Evolutionary conservation across 768 basidiomycete genomes (phyloP).

Genomic region (Nidularia sp.): DNA sequence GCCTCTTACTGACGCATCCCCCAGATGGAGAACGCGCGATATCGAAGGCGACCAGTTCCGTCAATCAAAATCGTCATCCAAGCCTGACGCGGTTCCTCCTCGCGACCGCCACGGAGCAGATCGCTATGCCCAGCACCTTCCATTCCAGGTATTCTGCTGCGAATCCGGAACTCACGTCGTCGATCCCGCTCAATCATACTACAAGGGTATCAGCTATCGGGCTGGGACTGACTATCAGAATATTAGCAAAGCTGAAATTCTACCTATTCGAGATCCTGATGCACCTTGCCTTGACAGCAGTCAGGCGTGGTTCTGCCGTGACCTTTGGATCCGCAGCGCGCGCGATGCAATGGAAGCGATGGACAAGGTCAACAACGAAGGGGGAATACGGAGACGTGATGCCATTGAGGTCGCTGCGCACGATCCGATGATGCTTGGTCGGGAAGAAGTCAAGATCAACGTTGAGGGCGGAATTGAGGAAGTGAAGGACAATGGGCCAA

Average conservation of each 20-base stretch:
- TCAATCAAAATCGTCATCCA: conserved; percentile 91
- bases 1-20: neutral
- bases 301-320: conserved; percentile 98
- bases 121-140: conserved; percentile 88
- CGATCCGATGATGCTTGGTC: conserved; percentile 24
- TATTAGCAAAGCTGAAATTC: conserved; percentile 55
- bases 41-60: conserved; percentile 98
- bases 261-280: conserved; percentile 62
- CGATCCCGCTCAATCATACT: conserved; percentile 94
- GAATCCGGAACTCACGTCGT: conserved; percentile 97
- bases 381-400: conserved; percentile 21
- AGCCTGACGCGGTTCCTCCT: conserved; percentile 87
- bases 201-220: conserved; percentile 83
- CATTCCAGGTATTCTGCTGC: conserved; percentile 99
- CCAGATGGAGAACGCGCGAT: conserved; percentile 94
- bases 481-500: conserved; percentile 25
- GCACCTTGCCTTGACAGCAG: conserved; percentile 91
- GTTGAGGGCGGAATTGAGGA: conserved; percentile 27
- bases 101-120: conserved; percentile 78
- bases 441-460: conserved; percentile 27
- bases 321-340: conserved; percentile 92
- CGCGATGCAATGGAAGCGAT: conserved; percentile 65
- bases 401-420: conserved; percentile 30
- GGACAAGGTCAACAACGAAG: conserved; percentile 35
- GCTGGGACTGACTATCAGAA: conserved; percentile 82